Evolutionary conservation across 73 alveolate genomes (phyloP).

Genomic region (Blepharisma stoltei): DNA sequence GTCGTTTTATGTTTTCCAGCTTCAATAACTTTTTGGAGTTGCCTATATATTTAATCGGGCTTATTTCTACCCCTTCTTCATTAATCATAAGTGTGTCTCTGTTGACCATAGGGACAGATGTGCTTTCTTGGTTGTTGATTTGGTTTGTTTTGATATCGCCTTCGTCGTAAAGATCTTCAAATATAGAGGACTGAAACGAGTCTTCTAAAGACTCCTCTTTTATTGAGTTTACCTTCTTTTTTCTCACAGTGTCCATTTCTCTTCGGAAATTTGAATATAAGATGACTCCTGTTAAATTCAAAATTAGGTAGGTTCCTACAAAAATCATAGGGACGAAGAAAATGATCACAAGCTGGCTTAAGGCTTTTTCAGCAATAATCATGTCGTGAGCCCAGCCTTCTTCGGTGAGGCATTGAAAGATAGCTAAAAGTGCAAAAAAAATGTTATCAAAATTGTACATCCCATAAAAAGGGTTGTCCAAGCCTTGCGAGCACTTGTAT

Average conservation of each 20-base stretch:
- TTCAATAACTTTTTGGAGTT: background rate
- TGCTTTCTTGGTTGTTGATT: background rate
- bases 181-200: background rate
- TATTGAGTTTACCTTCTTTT: background rate
- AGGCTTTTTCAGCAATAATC: conserved; percentile 61
- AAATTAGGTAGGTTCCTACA: conserved; percentile 79
- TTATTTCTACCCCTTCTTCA: background rate
- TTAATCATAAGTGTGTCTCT: background rate
- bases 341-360: conserved; percentile 56
- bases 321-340: conserved; percentile 68
- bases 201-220: background rate
- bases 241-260: conserved; percentile 17
- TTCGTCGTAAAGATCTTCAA: background rate
- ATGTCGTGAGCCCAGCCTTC: conserved; percentile 91
- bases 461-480: conserved; percentile 71
- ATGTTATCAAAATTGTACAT: conserved; percentile 78
- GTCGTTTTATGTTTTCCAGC: background rate
- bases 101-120: background rate
- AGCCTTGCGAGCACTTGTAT: conserved; percentile 73
- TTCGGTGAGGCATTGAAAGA: conserved; percentile 73
- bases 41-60: background rate
- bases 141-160: background rate
- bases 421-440: conserved; percentile 66
- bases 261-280: conserved; percentile 74
- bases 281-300: conserved; percentile 85